phyloP scores from a whole-genome alignment of 2,329 filamentous ascomycete genomes.

The Didymella pinodella region DNA sequence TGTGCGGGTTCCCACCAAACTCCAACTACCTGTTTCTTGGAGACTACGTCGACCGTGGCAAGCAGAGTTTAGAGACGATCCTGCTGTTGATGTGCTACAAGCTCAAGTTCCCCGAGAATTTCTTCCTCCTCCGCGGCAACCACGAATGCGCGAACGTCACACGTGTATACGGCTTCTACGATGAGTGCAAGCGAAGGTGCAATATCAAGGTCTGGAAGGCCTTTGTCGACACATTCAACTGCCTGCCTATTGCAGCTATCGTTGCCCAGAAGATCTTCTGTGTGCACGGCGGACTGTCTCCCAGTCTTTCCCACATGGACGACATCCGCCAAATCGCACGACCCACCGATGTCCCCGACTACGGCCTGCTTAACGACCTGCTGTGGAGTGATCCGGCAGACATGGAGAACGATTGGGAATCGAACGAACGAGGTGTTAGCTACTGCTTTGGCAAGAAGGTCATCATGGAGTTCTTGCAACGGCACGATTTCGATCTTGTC shows the following conservation, averaged over 20 bases:
- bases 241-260: conserved; percentile 92
- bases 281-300: conserved; percentile 93
- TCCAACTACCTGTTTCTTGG: conserved; percentile 94
- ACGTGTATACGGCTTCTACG: conserved; percentile 95
- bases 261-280: conserved; percentile 98
- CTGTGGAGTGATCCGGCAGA: conserved; percentile 98
- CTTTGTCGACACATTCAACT: conserved; percentile 96
- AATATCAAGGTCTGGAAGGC: conserved; percentile 99
- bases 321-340: conserved; percentile 96
- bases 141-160: conserved; percentile 98
- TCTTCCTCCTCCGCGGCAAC: conserved; percentile 92
- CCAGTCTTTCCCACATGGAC: conserved; percentile 94
- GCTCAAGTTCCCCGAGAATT: conserved; percentile 96
- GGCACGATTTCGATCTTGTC: conserved; percentile 96
- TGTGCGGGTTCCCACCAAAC: conserved; percentile 94
- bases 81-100: conserved; percentile 94
- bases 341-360: conserved; percentile 96
- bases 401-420: conserved; percentile 98
- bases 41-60: conserved; percentile 95
- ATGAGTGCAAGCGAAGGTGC: conserved; percentile 94
- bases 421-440: conserved; percentile 94
- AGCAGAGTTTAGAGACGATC: conserved; percentile 95
- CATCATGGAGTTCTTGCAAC: conserved; percentile 92
- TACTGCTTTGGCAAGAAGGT: conserved; percentile 99
- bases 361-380: conserved; percentile 91